Percentiles rank a stretch among this genome's conserved stretches.
Evolutionary conservation across 176 grass and related monocot genomes (phyloP).

Genomic region (Alopecurus myosuroides): DNA sequence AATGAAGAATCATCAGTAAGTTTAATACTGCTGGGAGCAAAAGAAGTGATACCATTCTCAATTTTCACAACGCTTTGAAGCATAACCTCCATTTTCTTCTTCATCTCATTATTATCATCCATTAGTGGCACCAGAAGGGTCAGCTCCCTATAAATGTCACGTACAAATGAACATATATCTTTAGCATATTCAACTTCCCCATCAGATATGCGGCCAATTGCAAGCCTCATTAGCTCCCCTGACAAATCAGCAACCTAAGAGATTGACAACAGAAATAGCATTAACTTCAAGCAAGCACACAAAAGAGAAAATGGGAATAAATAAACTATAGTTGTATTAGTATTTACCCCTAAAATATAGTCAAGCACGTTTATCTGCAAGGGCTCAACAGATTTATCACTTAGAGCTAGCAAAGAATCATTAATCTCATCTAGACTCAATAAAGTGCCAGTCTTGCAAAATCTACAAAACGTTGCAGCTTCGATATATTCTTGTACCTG

Average conservation of each 20-base stretch:
- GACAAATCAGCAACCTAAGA: constrained; percentile 95
- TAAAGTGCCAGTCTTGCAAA: constrained; percentile 87
- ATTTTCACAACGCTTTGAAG: constrained; percentile 95
- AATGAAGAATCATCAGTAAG: not conserved
- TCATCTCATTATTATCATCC: constrained; percentile 95
- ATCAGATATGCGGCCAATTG: constrained; percentile 96
- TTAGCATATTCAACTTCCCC: constrained; percentile 96
- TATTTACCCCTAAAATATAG: constrained; percentile 86
- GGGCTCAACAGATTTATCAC: constrained; percentile 67
- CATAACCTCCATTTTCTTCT: constrained; percentile 99
- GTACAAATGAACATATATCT: constrained; percentile 83
- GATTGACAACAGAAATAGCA: constrained; percentile 25
- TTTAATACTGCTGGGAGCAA: constrained; percentile 16
- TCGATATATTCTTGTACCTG: constrained; percentile 97
- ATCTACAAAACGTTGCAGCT: constrained; percentile 84
- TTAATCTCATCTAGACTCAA: constrained; percentile 91
- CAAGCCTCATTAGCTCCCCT: constrained; percentile 95
- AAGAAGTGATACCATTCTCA: constrained; percentile 85
- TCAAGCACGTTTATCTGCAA: constrained; percentile 93
- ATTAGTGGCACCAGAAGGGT: constrained; percentile 84
- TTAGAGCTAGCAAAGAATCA: constrained; percentile 71
- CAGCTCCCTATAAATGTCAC: constrained; percentile 89
- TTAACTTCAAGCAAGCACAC: constrained; percentile 16
- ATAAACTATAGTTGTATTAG: not conserved
- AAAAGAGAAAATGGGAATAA: not conserved